Evolutionary conservation across 768 basidiomycete species (phyloP), one percentile per base, ranked within the genome.

Genomic region (Auricularia sp.): DNA sequence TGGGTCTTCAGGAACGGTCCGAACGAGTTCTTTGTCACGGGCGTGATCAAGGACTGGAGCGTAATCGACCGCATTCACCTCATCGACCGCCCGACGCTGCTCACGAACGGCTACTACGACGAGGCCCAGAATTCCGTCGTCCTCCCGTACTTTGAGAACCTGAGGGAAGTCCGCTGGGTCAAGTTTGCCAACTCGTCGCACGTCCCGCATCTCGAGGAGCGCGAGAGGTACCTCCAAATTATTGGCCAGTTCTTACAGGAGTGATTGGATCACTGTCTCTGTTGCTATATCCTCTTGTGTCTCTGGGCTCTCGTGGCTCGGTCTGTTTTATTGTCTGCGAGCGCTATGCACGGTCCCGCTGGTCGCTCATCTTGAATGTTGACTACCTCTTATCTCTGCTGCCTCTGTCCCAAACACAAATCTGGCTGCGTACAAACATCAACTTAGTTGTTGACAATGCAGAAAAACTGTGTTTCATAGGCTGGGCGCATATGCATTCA

Each of bases 101-200:
- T 78, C 10, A 72, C 80, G 58, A 81, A 80, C 65, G 81, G 81
- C 10, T 68, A 68, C 3, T 70, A 75, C 47, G 81, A 83, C 68
- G 74, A 77, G 14, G 73, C 76, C 7, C 74, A 77, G 62, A 80
- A 82, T 69, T 69, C 70, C 8, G 73, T 72, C 3, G 71, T 77
- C 29, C 54, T 68, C 29, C 78, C 78, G n/a, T 75, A 78, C 66
- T 78, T 78, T 18, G 78, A 77, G 67, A 82, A 81, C 81, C 71
- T 78, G 37, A 78, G 74, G 4, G 77, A 82, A 51, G 72, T 76
- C 39, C 71, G 79, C 3, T 78, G 79, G 3, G 59, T 67, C 51
- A 54, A 62, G 24, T 66, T 69, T 5, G 58, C 47, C 29, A 39
- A 64, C 24, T 67, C 68, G n/a, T 65, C 65, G n/a, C 70, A 70